phyloP scores from a whole-genome alignment of 129 eudicot species.

The Apium graveolens region DNA sequence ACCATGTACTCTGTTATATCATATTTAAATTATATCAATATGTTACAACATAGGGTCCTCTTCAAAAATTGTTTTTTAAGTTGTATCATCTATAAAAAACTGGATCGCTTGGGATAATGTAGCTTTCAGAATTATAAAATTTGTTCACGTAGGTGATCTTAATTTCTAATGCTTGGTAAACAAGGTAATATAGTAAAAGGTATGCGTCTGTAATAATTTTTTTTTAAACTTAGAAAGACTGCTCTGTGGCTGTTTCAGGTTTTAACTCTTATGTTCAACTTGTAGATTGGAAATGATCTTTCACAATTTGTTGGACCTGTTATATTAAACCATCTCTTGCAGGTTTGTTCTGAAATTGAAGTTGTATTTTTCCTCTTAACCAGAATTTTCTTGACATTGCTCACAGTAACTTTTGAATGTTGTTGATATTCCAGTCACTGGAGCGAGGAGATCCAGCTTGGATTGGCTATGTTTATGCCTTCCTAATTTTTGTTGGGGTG shows the following conservation, averaged over 20 bases:
- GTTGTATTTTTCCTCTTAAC: not conserved
- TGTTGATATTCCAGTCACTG: conserved; percentile 45
- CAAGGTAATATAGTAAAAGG: not conserved
- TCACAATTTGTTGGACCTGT: conserved; percentile 92
- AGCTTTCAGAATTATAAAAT: not conserved
- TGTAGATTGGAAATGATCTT: conserved; percentile 86
- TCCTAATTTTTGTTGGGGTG: conserved; percentile 86
- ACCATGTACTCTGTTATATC: not conserved
- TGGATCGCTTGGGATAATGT: not conserved
- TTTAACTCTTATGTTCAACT: conserved; percentile 12
- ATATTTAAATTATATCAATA: not conserved
- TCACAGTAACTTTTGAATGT: not conserved
- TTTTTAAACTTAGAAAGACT: not conserved
- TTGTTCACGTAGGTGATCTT: not conserved
- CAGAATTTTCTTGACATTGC: not conserved
- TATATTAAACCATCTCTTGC: conserved; percentile 59
- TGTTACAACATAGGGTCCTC: not conserved
- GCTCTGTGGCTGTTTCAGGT: not conserved
- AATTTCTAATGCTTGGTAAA: not conserved
- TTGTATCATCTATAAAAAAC: not conserved
- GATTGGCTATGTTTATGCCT: conserved; percentile 83
- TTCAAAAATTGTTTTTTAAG: not conserved
- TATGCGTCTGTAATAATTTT: not conserved
- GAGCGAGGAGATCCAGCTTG: conserved; percentile 96
- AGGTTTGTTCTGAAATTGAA: conserved; percentile 31